Evolutionary conservation across 768 basidiomycete species (phyloP), one percentile per base, ranked within the genome.

Genomic region (Phylloporus sp.): DNA sequence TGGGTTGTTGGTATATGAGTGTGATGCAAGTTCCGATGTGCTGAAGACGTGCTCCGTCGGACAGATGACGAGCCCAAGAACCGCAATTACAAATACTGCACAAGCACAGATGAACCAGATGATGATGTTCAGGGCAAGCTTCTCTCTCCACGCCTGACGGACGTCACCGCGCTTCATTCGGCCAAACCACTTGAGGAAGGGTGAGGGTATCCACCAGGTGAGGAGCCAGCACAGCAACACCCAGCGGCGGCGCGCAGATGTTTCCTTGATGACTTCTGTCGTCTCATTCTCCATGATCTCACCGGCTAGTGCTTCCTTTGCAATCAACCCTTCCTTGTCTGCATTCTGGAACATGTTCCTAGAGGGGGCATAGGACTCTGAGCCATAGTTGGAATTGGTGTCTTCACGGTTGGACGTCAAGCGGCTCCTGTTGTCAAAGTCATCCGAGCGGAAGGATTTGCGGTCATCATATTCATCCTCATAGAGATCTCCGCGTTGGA

Each of bases 81-180:
- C 69, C 10, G 91, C 91, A 62, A 98, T 95, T 62, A 99, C 88
- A 69, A 99, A 98, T 42, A 94, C 78, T 1, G 92, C 86, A 59
- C 82, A 83, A n/a, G 70, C 86, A 56, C 94, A 97, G 27, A 90
- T 75, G 63, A 97, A 83, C 95, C 95, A 97, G 60, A 99, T 98
- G 71, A 99, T 75, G 52, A 99, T 70, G 69, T 98, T 97, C 63
- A 97, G 80, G 4, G 92, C 91, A 2, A 97, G 76, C 70, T 99
- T 98, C 72, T 98, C 97, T 52, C 95, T 76, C 97, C 97, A 99
- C 2, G 97, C 97, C 69, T 97, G 93, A 23, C 88, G 82, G 22
- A 99, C 78, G 61, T 99, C 97, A 56, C 86, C 68, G 7, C 95
- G 86, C 73, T 97, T 97, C 94, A 97, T 97, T 26, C 91, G 79